Conservation (phyloP, 805 yeast genomes). For the Starmerella roubikii region DNA sequence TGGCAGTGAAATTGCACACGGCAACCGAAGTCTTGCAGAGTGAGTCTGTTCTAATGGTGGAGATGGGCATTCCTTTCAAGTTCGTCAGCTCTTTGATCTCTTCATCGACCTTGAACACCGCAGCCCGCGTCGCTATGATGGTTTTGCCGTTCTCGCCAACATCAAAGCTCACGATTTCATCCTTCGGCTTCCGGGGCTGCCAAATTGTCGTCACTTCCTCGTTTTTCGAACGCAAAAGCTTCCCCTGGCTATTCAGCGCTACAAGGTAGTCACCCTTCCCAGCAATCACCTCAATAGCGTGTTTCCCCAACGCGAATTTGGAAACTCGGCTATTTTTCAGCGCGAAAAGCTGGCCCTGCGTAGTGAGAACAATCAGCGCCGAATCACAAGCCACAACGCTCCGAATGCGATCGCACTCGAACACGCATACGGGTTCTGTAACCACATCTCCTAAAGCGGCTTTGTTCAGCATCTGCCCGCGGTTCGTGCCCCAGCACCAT, state of each 20-base stretch:
- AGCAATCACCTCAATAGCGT: slow-evolving; percentile 1
- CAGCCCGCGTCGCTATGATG: slow-evolving; percentile 15
- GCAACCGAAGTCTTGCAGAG: slow-evolving; percentile 11
- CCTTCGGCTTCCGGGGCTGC: slow-evolving; percentile 11
- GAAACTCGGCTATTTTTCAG: slow-evolving; percentile 2
- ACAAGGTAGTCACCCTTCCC: slow-evolving; percentile 14
- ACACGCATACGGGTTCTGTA: slow-evolving; percentile 11
- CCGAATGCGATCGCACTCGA: slow-evolving; percentile 8
- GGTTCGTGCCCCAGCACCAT: slow-evolving; percentile 21
- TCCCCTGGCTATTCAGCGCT: slow-evolving; percentile 9
- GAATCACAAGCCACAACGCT: slow-evolving; percentile 13
- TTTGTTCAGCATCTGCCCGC: slow-evolving; percentile 18
- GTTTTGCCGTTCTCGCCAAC: slow-evolving; percentile 16
- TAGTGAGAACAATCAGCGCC: slow-evolving; percentile 11
- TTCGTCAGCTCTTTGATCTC: slow-evolving; percentile 8
- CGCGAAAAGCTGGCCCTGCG: slow-evolving; percentile 8
- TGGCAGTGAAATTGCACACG: slow-evolving; percentile 10
- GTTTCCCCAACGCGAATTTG: slow-evolving; percentile 4
- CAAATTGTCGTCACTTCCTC: slow-evolving; percentile 11
- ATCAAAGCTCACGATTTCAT: slow-evolving; percentile 12
- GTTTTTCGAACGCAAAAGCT: slow-evolving; percentile 7
- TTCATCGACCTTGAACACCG: slow-evolving; percentile 16
- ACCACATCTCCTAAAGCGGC: slow-evolving; percentile 5
- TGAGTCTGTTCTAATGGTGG: slow-evolving; percentile 13
- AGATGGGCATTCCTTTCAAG: slow-evolving; percentile 10